Conservation (phyloP, 208 protist genomes). For the Phytomonas francai region DNA sequence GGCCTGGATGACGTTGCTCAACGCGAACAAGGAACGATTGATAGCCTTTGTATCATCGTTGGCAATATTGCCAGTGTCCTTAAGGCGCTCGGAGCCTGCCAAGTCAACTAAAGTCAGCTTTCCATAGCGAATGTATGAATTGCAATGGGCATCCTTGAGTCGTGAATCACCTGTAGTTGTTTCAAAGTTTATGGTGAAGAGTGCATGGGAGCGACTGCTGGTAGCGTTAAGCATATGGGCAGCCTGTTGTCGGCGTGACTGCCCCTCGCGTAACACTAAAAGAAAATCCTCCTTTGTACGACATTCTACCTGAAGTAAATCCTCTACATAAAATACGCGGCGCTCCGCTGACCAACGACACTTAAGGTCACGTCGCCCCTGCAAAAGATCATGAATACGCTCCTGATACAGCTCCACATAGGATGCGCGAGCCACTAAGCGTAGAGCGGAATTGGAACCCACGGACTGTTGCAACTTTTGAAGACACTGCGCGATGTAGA, state of each 20-base stretch:
- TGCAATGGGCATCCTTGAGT: neutral
- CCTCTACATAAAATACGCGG: slow-evolving; percentile 80
- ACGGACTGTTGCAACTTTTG: slow-evolving; percentile 17
- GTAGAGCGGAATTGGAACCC: neutral
- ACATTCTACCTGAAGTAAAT: slow-evolving; percentile 78
- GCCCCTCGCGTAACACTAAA: slow-evolving; percentile 74
- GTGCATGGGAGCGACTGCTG: slow-evolving; percentile 85
- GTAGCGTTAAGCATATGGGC: slow-evolving; percentile 78
- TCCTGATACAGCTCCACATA: slow-evolving; percentile 89
- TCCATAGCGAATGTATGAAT: slow-evolving; percentile 25
- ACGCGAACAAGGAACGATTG: slow-evolving; percentile 86
- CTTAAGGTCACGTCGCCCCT: slow-evolving; percentile 25
- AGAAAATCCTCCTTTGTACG: slow-evolving; percentile 58
- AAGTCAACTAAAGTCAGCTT: slow-evolving; percentile 92
- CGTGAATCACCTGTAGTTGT: slow-evolving; percentile 2
- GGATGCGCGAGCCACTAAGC: neutral
- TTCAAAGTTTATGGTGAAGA: slow-evolving; percentile 85
- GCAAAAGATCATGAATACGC: slow-evolving; percentile 75
- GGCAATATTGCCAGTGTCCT: slow-evolving; percentile 64
- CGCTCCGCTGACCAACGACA: slow-evolving; percentile 69
- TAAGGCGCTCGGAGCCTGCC: slow-evolving; percentile 89
- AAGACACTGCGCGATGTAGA: slow-evolving; percentile 36
- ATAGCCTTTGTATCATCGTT: slow-evolving; percentile 76
- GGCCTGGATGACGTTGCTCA: slow-evolving; percentile 82
- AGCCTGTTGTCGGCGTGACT: slow-evolving; percentile 62